phyloP scores from a whole-genome alignment of 208 protist species.

The Zelonia costaricensis region DNA sequence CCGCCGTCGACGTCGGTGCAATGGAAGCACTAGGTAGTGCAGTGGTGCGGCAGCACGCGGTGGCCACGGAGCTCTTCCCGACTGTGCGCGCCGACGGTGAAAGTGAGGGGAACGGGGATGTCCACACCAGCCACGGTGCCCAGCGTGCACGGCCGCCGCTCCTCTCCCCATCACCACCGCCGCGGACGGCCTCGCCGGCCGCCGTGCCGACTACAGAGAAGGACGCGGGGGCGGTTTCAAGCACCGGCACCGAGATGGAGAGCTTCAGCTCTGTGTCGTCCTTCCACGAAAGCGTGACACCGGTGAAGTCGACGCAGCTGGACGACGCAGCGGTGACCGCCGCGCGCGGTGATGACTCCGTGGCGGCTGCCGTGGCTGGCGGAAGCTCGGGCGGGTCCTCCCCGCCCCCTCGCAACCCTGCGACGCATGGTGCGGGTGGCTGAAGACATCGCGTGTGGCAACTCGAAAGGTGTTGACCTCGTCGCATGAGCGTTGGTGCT shows the following conservation, averaged over 20 bases:
- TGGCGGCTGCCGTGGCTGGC: background rate
- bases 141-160: background rate
- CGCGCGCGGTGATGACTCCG: too few species aligned
- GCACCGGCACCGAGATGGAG: background rate
- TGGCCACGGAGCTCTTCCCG: constrained; percentile 2
- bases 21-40: background rate
- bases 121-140: background rate
- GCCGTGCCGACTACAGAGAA: too few species aligned
- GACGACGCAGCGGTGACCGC: background rate
- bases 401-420: background rate
- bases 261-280: constrained; percentile 26
- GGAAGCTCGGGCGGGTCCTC: background rate
- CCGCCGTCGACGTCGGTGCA: background rate
- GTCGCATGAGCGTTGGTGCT: too few species aligned
- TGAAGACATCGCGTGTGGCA: background rate
- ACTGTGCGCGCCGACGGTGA: background rate
- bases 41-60: background rate
- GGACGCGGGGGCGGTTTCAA: background rate
- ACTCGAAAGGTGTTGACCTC: too few species aligned
- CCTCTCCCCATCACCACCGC: background rate
- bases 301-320: background rate
- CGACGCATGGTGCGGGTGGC: background rate
- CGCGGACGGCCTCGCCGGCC: background rate
- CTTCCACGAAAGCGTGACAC: constrained; percentile 1
- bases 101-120: too few species aligned